Base-by-base conservation (phyloP, 2,329 filamentous ascomycete species). In the Ophiostoma ips region DNA sequence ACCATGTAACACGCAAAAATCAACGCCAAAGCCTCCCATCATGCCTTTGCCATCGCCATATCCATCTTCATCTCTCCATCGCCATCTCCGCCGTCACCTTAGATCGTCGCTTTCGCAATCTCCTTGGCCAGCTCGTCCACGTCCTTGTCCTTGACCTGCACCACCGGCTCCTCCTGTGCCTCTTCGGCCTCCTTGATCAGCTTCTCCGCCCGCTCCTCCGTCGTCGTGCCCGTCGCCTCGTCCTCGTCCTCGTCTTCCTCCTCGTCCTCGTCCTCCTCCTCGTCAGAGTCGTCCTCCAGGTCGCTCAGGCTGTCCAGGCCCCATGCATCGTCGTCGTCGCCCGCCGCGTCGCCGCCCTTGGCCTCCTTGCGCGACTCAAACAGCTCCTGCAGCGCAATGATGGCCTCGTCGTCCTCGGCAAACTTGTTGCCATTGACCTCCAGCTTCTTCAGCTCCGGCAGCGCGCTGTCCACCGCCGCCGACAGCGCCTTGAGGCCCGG, bases 341-440 rank as follows among this genome's bases (percentile, higher is more conserved):
- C 74, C 35, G 92, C 64, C 24, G 76, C 60, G 51, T 79, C 75
- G 15, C 82, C 82, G 28, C 73, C 82, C 3, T 78, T 60, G 57
- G 83, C 79, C 63, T 90, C 84, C 68, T 89, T 89, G 55, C 88
- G 81, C 60, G 78, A 75, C 52, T 87, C 82, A 24, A 95, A 71
- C 28, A 92, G 70, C 48, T 81, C 76, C 57, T 81, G 77, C 43
- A 96, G 71, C 19, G 71, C 72, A 53, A 78, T 67, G 38, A 95
- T 74, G 28, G 77, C 77, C 44, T 77, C 71, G 58, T 96, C 87
- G 3, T 94, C 87, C 64, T 95, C 89, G 9, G 76, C 71, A 59
- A 98, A 95, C 63, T 87, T 92, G 71, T 98, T 98, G 47, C 92
- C 92, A 64, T 98, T 96, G 57, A 98, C 71, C 68, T 96, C 92